Base-by-base conservation (phyloP, 2,329 filamentous ascomycete genomes). In the Pseudocercospora fuligena region DNA sequence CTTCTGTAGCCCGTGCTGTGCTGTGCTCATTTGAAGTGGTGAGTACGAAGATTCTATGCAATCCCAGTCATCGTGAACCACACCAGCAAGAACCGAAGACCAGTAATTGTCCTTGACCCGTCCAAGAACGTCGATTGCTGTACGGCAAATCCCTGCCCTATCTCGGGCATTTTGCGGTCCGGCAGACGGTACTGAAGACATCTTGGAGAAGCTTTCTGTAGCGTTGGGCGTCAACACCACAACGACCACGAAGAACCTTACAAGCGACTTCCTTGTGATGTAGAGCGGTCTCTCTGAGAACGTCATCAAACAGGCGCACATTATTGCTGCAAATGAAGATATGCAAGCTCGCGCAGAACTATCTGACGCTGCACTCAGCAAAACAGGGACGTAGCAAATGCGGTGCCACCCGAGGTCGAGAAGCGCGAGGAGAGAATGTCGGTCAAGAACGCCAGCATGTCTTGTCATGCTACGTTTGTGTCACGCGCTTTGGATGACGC, bases 381-480 rank as follows among this genome's bases (percentile, higher is more conserved):
- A 33, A 43, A 60, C 56, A 65, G 63, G 47, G 63, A 29, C 23
- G 58, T 27, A 29, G 27, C 46, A 36, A 46, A 58, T 51, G 61
- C 57, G 46, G 65, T 67, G 57, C 29, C 43, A 57, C 64, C 49
- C 56, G 63, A 69, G 64, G 66, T 69, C 19, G 61, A 64, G 56
- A 53, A 43, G 40, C 51, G 27, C 47, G 31, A 25, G 60, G 19
- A 29, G 61, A 19, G 21, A 64, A 60, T 59, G 66, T 64, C 63
- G 63, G 64, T 66, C 63, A 66, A 61, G 62, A 47, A 11, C 40
- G 63, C 60, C 62, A 64, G 66, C 66, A 66, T 36, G 63, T 64
- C 63, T 36, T 57, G 33, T 57, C 51, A 33, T 57, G 49, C 43
- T 36, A 57, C 40, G 19, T 43, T 68, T 61, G 58, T 27, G 46